Conservation (phyloP, 108 stramenopile species). For the Nannochloropsis oceanica region DNA sequence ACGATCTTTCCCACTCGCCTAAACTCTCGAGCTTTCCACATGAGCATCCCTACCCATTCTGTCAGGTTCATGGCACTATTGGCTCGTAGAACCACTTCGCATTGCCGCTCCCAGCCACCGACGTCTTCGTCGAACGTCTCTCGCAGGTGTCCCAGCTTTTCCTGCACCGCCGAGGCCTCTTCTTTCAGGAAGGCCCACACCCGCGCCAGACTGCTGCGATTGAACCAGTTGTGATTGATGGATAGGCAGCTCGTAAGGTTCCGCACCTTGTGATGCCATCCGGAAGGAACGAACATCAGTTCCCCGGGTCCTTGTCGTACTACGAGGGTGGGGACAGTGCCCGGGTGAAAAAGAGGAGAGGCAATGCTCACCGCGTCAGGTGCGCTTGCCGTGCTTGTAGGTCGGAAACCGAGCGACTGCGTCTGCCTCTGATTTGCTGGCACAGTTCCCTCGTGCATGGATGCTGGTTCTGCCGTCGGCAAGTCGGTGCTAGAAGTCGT, state of each 20-base stretch:
- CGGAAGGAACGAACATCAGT: conserved; percentile 31
- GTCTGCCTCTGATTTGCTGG: conserved; percentile 2
- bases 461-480: background rate
- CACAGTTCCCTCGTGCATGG: background rate
- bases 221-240: conserved; percentile 38
- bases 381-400: background rate
- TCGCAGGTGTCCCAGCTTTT: conserved; percentile 11
- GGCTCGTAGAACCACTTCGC: conserved; percentile 33
- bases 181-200: conserved; percentile 17
- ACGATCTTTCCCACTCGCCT: background rate
- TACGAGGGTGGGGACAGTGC: conserved; percentile 2
- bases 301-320: conserved; percentile 24
- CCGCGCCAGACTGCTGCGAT: conserved; percentile 20
- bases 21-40: conserved; percentile 1
- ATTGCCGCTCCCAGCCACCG: conserved; percentile 24
- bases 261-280: conserved; percentile 31
- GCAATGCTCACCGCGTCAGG: background rate
- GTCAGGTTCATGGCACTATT: conserved; percentile 26
- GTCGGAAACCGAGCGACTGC: background rate
- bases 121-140: conserved; percentile 5
- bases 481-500: background rate
- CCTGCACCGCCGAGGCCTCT: conserved; percentile 22
- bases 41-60: conserved; percentile 17
- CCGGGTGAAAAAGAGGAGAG: conserved; percentile 1
- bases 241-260: background rate